Evolutionary conservation across 2,329 filamentous ascomycete species (phyloP).

Genomic region (Fusarium succisae): DNA sequence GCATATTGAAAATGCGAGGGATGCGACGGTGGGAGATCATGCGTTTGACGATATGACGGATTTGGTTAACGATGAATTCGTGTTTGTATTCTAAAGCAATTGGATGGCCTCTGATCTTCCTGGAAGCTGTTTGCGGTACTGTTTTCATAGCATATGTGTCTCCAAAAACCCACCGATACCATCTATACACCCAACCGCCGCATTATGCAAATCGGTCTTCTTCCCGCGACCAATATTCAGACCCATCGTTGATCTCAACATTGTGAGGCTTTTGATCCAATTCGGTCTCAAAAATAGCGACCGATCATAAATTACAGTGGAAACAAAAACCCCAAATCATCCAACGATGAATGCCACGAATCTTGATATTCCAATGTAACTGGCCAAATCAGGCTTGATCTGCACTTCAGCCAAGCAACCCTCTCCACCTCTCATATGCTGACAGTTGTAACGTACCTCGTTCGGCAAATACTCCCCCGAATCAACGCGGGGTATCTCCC

Average conservation of each 20-base stretch:
- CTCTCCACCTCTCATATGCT: constrained; percentile 15
- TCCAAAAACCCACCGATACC: neutral
- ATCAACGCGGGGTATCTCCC: constrained; percentile 11
- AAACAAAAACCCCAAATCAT: neutral
- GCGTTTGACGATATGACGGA: constrained; percentile 32
- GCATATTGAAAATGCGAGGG: neutral
- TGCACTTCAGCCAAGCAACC: constrained; percentile 14
- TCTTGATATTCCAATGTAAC: constrained; percentile 2
- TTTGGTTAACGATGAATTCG: constrained; percentile 35
- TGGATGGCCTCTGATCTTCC: fast-evolving
- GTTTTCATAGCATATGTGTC: too few relatives aligned
- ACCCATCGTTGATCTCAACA: neutral
- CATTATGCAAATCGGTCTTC: neutral
- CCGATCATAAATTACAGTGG: neutral
- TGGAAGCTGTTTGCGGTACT: fast-evolving
- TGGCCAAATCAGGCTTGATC: constrained; percentile 16
- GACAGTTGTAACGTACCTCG: constrained; percentile 5
- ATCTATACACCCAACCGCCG: neutral
- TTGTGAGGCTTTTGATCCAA: neutral
- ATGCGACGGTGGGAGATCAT: constrained; percentile 8
- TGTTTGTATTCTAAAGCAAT: constrained; percentile 23
- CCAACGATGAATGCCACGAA: constrained; percentile 1
- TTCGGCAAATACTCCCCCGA: constrained; percentile 21
- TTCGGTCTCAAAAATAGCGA: neutral
- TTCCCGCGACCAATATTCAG: neutral